Evolutionary conservation across 495 filamentous ascomycete genomes (phyloP).

Genomic region (Podospora conica): DNA sequence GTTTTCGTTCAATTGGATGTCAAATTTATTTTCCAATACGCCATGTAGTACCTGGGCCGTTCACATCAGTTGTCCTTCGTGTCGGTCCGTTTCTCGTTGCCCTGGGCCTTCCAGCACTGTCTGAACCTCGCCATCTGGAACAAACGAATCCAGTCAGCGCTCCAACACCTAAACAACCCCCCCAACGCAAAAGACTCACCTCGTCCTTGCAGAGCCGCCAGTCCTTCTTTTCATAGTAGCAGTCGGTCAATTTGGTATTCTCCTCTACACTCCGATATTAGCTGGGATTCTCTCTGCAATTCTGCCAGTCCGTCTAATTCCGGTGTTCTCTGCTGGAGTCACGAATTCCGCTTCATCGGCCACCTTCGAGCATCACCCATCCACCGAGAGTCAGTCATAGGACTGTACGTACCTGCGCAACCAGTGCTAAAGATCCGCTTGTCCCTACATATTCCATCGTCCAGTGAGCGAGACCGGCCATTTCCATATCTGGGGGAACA

Average conservation of each 20-base stretch:
- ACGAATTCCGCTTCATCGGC: no score
- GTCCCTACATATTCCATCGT: conserved; percentile 46
- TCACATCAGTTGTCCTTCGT: conserved; percentile 54
- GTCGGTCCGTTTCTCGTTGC: conserved; percentile 77
- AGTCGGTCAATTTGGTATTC: conserved; percentile 87
- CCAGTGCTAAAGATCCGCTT: conserved; percentile 97
- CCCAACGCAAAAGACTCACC: conserved; percentile 48
- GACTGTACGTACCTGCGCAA: conserved; percentile 62
- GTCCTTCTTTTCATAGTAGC: conserved; percentile 93
- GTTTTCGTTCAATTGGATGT: not conserved
- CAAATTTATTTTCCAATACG: not conserved
- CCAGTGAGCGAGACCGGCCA: conserved; percentile 10
- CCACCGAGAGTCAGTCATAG: not conserved
- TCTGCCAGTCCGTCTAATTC: no score
- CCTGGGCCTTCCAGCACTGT: conserved; percentile 86
- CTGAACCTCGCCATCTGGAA: conserved; percentile 85
- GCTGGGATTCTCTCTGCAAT: not conserved
- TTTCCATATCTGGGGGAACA: not conserved
- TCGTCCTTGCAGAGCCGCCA: conserved; percentile 87
- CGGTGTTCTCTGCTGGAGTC: no score
- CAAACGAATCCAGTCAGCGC: conserved; percentile 6
- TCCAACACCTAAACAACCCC: not conserved
- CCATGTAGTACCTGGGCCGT: not conserved
- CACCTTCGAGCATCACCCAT: not conserved
- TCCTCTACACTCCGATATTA: conserved; percentile 53